Evolutionary conservation across 768 basidiomycete genomes (phyloP), one percentile per base, ranked within the genome.

Genomic region (Hortiboletus campestris): DNA sequence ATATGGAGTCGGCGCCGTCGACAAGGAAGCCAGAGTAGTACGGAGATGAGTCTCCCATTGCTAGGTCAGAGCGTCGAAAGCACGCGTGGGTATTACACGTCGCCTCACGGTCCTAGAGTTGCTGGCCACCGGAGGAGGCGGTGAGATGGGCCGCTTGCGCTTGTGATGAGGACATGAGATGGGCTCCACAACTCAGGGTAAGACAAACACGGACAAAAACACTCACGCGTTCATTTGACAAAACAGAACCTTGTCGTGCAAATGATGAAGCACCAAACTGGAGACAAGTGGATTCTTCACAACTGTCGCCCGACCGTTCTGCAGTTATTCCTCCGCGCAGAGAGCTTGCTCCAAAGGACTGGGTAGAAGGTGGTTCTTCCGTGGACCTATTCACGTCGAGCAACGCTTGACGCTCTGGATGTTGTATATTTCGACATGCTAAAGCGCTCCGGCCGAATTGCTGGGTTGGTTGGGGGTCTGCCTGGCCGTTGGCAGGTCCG

Each of bases 281-380:
- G 29, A 32, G 39, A 2, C 41, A 42, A 25, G 53, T 41, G n/a
- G 20, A 31, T 38, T 35, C 35, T 4, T 58, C 42, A 28, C 17
- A 43, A 13, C 29, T 35, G n/a, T 49, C 56, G 34, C 39, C 28
- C 20, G 29, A 22, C 29, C 20, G 53, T 51, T 25, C 28, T 20
- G 41, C 16, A 2, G 31, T 25, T 14, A 35, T 20, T 45, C 20
- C 42, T 17, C 12, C 29, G 19, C 65, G 70, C 36, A 81, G 59
- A n/a, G 67, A 57, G 59, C 78, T 81, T 41, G 56, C 60, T 49
- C 71, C 72, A 58, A 80, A 82, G 20, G 64, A 58, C 54, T 80
- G 80, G 4, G 74, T 79, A 40, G 61, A 55, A 36, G 64, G 54
- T 36, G 66, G 71, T 17, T 51, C 57, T 40, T 58, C 47, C 34